Percentiles rank a stretch among this genome's conserved stretches.
These are phyloP conservation scores for Kuraishia ogatae DNA, from an alignment of 805 yeast genomes.

Conservation along the genomic window DNA sequence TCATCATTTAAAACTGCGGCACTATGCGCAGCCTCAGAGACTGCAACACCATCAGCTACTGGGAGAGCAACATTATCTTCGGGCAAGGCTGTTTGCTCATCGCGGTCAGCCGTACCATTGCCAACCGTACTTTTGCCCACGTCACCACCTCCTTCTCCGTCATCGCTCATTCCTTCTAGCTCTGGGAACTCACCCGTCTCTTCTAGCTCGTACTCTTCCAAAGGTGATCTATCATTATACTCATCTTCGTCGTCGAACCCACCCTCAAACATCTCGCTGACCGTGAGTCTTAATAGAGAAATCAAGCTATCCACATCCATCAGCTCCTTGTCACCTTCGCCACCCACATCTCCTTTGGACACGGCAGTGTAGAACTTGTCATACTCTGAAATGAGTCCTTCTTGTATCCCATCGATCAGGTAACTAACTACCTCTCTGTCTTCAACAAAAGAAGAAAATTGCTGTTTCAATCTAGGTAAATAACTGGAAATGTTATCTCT, in stretches of 20 bases:
- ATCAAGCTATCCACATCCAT: constrained; percentile 59
- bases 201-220: neutral
- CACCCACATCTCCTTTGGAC: constrained; percentile 5
- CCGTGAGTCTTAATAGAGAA: constrained; percentile 23
- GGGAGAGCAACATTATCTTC: too few relatives aligned
- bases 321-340: constrained; percentile 27
- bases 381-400: constrained; percentile 49
- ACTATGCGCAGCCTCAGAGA: too few relatives aligned
- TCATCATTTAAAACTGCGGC: too few relatives aligned
- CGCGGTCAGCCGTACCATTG: too few relatives aligned
- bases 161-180: neutral
- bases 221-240: constrained; percentile 1
- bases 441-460: constrained; percentile 43
- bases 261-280: constrained; percentile 20
- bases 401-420: constrained; percentile 59
- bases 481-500: constrained; percentile 40
- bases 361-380: constrained; percentile 35
- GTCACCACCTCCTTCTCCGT: neutral
- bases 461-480: constrained; percentile 46
- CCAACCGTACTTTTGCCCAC: neutral
- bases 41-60: too few relatives aligned
- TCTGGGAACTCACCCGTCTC: neutral
- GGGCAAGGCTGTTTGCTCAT: too few relatives aligned
- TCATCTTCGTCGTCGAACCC: constrained; percentile 6
- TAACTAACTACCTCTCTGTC: constrained; percentile 44